phyloP scores from a whole-genome alignment of 192 early-diverging fungal genomes.

The Backusella morwellensis region DNA sequence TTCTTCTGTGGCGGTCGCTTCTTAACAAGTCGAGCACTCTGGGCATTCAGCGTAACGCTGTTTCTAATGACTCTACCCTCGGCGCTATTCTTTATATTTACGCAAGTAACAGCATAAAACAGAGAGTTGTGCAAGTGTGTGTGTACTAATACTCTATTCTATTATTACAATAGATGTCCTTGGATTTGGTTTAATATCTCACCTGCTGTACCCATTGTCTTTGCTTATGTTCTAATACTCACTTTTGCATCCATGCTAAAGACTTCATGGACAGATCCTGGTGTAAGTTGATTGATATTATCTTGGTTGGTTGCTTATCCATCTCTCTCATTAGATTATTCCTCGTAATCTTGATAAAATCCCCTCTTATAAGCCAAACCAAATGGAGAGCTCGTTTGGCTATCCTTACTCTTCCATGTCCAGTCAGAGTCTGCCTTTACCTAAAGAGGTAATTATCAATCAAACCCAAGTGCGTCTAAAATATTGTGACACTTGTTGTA shows the following conservation, averaged over 20 bases:
- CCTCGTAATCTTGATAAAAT: constrained; percentile 69
- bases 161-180: constrained; percentile 48
- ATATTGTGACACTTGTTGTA: constrained; percentile 88
- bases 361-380: constrained; percentile 21
- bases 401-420: constrained; percentile 22
- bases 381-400: not conserved
- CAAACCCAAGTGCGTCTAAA: constrained; percentile 64
- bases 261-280: constrained; percentile 75
- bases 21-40: constrained; percentile 56
- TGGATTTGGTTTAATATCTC: constrained; percentile 60
- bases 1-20: constrained; percentile 60
- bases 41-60: constrained; percentile 45
- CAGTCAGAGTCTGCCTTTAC: constrained; percentile 18
- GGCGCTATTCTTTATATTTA: constrained; percentile 48
- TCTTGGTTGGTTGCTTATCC: too few species aligned
- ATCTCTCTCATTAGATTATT: constrained; percentile 43
- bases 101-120: constrained; percentile 26
- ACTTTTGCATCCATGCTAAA: constrained; percentile 66
- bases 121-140: not conserved
- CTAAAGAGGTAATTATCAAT: constrained; percentile 62
- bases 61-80: constrained; percentile 40
- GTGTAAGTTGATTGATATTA: constrained; percentile 29
- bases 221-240: constrained; percentile 63
- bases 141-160: constrained; percentile 1
- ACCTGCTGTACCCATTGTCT: constrained; percentile 64